Evolutionary conservation across 2,329 filamentous ascomycete genomes (phyloP).

Genomic region (Colletotrichum somersetense): DNA sequence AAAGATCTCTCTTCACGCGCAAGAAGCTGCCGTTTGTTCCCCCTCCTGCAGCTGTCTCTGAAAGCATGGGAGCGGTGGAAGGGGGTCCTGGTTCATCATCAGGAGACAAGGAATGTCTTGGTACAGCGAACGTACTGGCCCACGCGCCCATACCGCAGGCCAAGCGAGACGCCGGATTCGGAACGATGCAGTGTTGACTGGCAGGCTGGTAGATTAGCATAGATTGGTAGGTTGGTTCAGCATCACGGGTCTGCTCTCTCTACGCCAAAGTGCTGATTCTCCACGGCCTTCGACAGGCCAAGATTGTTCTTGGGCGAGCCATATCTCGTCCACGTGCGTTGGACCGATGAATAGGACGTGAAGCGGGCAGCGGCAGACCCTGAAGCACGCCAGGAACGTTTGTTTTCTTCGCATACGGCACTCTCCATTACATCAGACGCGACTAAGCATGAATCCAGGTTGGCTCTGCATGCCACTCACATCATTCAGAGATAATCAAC

Average conservation of each 20-base stretch:
- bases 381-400: slow-evolving; percentile 27
- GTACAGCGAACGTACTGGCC: slow-evolving; percentile 13
- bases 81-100: background rate
- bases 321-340: background rate
- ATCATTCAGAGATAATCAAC: slow-evolving; percentile 19
- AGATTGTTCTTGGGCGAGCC: background rate
- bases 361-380: slow-evolving; percentile 26
- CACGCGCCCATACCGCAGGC: slow-evolving; percentile 13
- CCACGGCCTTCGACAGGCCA: background rate
- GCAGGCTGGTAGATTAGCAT: slow-evolving; percentile 19
- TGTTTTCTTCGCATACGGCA: slow-evolving; percentile 27
- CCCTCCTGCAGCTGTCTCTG: slow-evolving; percentile 19
- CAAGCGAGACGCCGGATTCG: slow-evolving; percentile 27
- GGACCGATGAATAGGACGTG: background rate
- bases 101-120: slow-evolving; percentile 18
- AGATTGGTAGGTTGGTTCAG: background rate
- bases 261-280: background rate
- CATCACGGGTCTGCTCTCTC: slow-evolving; percentile 6
- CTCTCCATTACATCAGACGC: slow-evolving; percentile 2
- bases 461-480: slow-evolving; percentile 22
- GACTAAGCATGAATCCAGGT: background rate
- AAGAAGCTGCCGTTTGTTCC: slow-evolving; percentile 19
- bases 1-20: background rate
- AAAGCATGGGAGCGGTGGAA: slow-evolving; percentile 10
- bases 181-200: slow-evolving; percentile 16